These are phyloP conservation scores for Xylaria arbuscula DNA, from an alignment of 2,329 filamentous ascomycete genomes.

Conservation along the genomic window DNA sequence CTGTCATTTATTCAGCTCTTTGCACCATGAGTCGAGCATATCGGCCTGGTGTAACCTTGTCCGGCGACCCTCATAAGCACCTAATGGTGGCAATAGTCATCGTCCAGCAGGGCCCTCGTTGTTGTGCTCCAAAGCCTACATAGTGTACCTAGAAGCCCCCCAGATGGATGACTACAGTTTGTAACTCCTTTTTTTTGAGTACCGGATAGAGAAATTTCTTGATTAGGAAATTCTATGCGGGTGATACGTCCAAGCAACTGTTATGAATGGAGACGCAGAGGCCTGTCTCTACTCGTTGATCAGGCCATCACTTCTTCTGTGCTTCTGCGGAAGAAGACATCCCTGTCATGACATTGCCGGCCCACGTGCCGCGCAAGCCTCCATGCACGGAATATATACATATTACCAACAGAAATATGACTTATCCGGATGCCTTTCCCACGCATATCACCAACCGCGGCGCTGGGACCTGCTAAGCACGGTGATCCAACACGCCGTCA, in stretches of 20 bases:
- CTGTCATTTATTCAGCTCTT: constrained; percentile 26
- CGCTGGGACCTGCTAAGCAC: constrained; percentile 16
- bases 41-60: constrained; percentile 6
- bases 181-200: background rate
- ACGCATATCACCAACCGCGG: constrained; percentile 22
- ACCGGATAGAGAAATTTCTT: constrained; percentile 3
- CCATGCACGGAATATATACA: background rate
- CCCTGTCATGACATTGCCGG: constrained; percentile 16
- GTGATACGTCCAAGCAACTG: constrained; percentile 11
- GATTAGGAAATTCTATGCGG: constrained; percentile 31
- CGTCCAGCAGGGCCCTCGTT: background rate
- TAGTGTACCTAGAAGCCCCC: background rate
- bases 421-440: constrained; percentile 28
- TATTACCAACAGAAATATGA: constrained; percentile 9
- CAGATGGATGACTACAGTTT: constrained; percentile 15
- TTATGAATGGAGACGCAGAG: constrained; percentile 5
- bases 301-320: constrained; percentile 5
- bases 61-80: background rate
- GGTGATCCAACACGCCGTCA: constrained; percentile 4
- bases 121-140: constrained; percentile 1
- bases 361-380: constrained; percentile 27
- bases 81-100: background rate
- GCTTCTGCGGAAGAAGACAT: background rate
- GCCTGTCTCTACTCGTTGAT: constrained; percentile 1
- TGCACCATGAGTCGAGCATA: constrained; percentile 3